These are phyloP conservation scores for Saccharomycopsis hybrid DNA, from an alignment of 1,139 yeast species.

Conservation along the genomic window DNA sequence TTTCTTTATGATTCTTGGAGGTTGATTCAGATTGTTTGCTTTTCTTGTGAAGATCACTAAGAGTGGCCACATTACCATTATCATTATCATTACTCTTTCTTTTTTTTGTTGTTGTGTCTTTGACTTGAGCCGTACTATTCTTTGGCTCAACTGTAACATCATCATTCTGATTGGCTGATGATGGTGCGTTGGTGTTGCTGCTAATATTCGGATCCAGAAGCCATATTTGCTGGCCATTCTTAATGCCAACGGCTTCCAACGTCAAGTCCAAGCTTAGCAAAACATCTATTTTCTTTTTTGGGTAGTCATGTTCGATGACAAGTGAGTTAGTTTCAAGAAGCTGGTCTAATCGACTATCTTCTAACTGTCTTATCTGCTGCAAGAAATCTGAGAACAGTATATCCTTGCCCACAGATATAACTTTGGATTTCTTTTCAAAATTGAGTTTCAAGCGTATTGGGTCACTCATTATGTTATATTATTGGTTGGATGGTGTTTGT, in stretches of 20 bases:
- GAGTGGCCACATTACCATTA: not conserved
- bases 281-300: conserved; percentile 8
- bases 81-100: not conserved
- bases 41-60: not conserved
- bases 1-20: conserved; percentile 5
- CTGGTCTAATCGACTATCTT: not conserved
- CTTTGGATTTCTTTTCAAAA: too few relatives aligned
- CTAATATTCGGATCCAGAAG: conserved; percentile 1
- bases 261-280: conserved; percentile 16
- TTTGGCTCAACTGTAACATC: not conserved
- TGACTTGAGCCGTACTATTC: not conserved
- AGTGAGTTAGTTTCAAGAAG: conserved; percentile 18
- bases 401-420: too few relatives aligned
- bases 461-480: too few relatives aligned
- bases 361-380: too few relatives aligned
- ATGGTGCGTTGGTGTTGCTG: not conserved
- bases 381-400: too few relatives aligned
- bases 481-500: too few relatives aligned
- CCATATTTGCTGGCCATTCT: conserved; percentile 11
- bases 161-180: not conserved
- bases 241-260: conserved; percentile 5
- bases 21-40: not conserved
- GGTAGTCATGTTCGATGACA: conserved; percentile 5
- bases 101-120: not conserved
- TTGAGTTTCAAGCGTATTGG: too few relatives aligned